Percentiles rank a stretch among this genome's conserved stretches.
Conservation (phyloP, 2,329 filamentous ascomycete species). For the Xylariaceae sp. region DNA sequence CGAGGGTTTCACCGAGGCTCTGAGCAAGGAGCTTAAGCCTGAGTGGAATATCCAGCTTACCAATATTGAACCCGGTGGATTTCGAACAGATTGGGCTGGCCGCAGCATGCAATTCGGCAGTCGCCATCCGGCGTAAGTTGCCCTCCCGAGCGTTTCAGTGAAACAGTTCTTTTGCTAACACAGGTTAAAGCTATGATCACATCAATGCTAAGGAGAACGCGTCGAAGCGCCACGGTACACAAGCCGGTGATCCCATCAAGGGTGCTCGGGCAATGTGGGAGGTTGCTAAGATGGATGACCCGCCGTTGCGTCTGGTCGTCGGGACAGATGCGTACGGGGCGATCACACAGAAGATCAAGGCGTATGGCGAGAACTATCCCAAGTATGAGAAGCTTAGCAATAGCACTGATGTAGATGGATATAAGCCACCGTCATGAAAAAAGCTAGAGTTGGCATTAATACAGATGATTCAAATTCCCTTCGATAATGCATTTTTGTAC, state of each 20-base stretch:
- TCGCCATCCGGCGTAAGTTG: no score
- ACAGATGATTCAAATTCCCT: no score
- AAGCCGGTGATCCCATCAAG: background rate
- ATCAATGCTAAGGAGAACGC: background rate
- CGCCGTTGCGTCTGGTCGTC: background rate
- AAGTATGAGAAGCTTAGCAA: background rate
- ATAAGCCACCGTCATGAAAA: no score
- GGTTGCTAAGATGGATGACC: background rate
- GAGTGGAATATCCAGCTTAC: background rate
- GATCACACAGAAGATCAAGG: background rate
- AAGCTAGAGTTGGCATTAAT: no score
- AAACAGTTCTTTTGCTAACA: background rate
- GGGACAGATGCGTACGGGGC: background rate
- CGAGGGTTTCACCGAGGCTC: background rate
- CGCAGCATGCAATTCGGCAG: no score
- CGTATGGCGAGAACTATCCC: background rate
- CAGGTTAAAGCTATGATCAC: background rate
- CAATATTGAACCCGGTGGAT: background rate
- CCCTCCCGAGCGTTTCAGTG: no score
- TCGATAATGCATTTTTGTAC: no score
- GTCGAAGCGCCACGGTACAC: background rate
- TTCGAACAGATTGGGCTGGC: background rate
- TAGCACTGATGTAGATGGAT: background rate
- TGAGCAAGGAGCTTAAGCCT: background rate
- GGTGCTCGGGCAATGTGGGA: background rate